phyloP scores from a whole-genome alignment of 305 asterid genomes.

The Fraxinus velutina region DNA sequence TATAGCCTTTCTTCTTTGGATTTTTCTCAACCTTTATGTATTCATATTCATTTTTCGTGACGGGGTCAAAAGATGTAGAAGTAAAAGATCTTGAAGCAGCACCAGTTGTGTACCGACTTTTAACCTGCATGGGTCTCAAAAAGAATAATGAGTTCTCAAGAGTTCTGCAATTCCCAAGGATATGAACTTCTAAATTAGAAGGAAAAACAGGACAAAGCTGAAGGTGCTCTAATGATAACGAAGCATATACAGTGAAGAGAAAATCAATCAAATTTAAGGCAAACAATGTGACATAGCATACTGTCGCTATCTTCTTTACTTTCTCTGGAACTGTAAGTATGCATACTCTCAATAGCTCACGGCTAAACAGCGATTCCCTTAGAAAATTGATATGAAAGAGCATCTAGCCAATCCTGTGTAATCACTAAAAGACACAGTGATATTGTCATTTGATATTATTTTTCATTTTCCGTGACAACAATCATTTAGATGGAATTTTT shows the following conservation, averaged over 20 bases:
- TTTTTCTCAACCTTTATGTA: conserved; percentile 94
- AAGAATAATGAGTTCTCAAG: conserved; percentile 13
- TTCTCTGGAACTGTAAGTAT: not conserved
- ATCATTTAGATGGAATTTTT: not conserved
- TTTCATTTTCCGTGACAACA: conserved; percentile 7
- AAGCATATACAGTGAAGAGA: not conserved
- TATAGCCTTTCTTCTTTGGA: conserved; percentile 87
- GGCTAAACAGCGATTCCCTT: conserved; percentile 7
- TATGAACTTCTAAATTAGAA: not conserved
- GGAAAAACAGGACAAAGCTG: conserved; percentile 4
- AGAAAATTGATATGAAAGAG: conserved; percentile 7
- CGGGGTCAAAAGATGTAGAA: conserved; percentile 90
- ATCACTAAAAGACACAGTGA: not conserved
- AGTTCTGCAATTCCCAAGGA: not conserved
- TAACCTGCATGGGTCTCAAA: conserved; percentile 55
- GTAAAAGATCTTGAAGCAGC: conserved; percentile 98
- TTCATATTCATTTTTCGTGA: conserved; percentile 76
- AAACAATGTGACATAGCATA: not conserved
- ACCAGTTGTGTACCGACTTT: conserved; percentile 88
- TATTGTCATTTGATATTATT: not conserved
- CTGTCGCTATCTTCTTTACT: not conserved
- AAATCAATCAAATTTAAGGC: not conserved
- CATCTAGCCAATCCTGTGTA: not conserved
- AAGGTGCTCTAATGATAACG: not conserved
- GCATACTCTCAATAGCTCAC: conserved; percentile 6